Percentiles rank a stretch among this genome's conserved stretches.
Evolutionary conservation across 352 stramenopile genomes (phyloP).

Genomic region (Globisporangium acanthophoron): DNA sequence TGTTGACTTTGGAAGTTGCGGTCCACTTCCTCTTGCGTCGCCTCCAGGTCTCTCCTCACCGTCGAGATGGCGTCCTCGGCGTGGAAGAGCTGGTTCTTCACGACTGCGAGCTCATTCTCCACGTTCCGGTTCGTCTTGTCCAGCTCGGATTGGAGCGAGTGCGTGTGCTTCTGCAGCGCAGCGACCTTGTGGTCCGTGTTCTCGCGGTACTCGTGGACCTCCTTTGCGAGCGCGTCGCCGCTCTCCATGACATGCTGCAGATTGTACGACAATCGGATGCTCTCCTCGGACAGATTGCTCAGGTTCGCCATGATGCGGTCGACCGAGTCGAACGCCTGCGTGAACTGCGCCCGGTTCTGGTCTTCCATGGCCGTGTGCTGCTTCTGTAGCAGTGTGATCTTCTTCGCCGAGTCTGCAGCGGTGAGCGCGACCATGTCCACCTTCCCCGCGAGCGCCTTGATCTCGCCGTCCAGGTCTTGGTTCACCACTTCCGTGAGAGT

Average conservation of each 20-base stretch:
- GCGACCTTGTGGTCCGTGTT: constrained; percentile 30
- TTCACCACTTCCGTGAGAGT: constrained; percentile 51
- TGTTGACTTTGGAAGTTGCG: constrained; percentile 48
- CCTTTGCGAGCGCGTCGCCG: constrained; percentile 34
- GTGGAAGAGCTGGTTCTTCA: constrained; percentile 77
- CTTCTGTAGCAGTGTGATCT: constrained; percentile 54
- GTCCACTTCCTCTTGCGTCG: constrained; percentile 51
- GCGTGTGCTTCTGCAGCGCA: constrained; percentile 30
- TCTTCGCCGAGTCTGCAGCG: constrained; percentile 44
- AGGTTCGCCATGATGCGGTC: constrained; percentile 57
- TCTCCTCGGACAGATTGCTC: constrained; percentile 68
- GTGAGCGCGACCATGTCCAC: constrained; percentile 54
- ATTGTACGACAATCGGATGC: constrained; percentile 62
- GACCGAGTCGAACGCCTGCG: constrained; percentile 59
- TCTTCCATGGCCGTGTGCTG: constrained; percentile 45
- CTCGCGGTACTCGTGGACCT: constrained; percentile 43
- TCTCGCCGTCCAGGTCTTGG: constrained; percentile 51
- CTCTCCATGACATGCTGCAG: constrained; percentile 50
- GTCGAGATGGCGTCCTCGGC: constrained; percentile 61
- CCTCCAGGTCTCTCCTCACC: constrained; percentile 52
- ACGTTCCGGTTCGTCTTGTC: constrained; percentile 44
- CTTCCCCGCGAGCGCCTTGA: constrained; percentile 43
- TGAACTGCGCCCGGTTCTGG: constrained; percentile 53
- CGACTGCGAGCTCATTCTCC: constrained; percentile 53
- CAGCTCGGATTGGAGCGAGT: constrained; percentile 35